Evolutionary conservation across 371 early-diverging fungal genomes (phyloP), one percentile per base, ranked within the genome.

Genomic region (Massospora cicadina): DNA sequence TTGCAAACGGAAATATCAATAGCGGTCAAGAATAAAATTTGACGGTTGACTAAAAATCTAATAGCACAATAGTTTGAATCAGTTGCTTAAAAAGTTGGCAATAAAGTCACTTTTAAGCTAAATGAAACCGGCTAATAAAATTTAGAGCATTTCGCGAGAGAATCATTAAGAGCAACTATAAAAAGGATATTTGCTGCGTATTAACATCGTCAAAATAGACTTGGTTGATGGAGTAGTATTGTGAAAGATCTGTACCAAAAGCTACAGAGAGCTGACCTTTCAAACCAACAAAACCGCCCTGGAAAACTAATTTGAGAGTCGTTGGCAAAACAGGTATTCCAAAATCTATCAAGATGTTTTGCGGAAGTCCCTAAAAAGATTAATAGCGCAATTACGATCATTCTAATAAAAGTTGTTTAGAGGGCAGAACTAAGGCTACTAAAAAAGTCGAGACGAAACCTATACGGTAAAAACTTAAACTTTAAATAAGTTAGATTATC

Each of bases 221-320:
- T 17, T 61, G 67, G 58, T 71, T 70, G 26, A 77, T 65, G 30
- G 68, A 70, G 13, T 68, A 74, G 73, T 79, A 89, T 2, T 74
- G 73, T 66, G 67, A 26, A 13, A 57, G 33, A 71, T 75, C 65
- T 17, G 73, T 64, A 1, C 21, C 66, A 10, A 43, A 17, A 54
- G 24, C 67, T 57, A 60, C 68, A 65, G 77, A 67, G 30, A 78
- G 55, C 74, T 79, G 66, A 58, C 85, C 81, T 26, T 77, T 81
- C 67, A 83, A 83, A 31, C 92, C 91, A 0, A 83, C 90, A 69
- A 95, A 95, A 0, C 95, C 95, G 25, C 95, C 95, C 67, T 93
- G 94, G 68, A 95, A 95, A 76, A 84, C 89, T 58, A 91, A 66
- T 3, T 66, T 64, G 26, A 89, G 56, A 1, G 68, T 31, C 13